Conservation (phyloP, 129 eudicot genomes). For the Escallonia herrerae region DNA sequence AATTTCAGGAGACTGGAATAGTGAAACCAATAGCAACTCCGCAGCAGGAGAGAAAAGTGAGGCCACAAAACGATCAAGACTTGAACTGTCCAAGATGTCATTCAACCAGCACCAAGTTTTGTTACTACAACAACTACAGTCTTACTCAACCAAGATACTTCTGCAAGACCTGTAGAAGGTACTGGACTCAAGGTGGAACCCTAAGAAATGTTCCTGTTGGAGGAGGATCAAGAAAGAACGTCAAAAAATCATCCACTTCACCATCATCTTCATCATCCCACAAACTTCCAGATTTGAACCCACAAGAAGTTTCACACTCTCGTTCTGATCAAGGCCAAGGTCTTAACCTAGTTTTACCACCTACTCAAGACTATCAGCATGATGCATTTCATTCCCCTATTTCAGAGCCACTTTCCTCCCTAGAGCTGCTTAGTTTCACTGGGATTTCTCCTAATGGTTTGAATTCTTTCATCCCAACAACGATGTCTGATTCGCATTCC, state of each 20-base stretch:
- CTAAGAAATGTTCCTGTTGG: slow-evolving; percentile 83
- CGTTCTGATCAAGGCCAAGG: slow-evolving; percentile 22
- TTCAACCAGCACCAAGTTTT: slow-evolving; percentile 21
- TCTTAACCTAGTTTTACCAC: slow-evolving; percentile 40
- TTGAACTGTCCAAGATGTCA: slow-evolving; percentile 74
- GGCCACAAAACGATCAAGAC: slow-evolving; percentile 46
- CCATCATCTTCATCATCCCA: slow-evolving; percentile 16
- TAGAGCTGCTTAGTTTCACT: slow-evolving; percentile 15
- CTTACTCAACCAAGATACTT: too few relatives aligned
- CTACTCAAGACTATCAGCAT: slow-evolving; percentile 17
- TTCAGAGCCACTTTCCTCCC: slow-evolving; percentile 9
- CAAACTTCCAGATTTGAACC: slow-evolving; percentile 30
- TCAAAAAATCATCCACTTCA: slow-evolving; percentile 32
- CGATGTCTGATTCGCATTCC: slow-evolving; percentile 4
- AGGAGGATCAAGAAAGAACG: slow-evolving; percentile 80
- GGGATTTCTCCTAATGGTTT: slow-evolving; percentile 11
- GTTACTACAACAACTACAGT: too few relatives aligned
- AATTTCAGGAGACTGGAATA: slow-evolving; percentile 21
- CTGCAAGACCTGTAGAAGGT: slow-evolving; percentile 44
- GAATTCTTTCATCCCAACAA: neutral
- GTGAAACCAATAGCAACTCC: neutral
- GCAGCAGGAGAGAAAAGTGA: slow-evolving; percentile 30
- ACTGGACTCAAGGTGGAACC: slow-evolving; percentile 85
- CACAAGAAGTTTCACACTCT: slow-evolving; percentile 29
- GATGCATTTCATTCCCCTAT: slow-evolving; percentile 19